Percentiles rank a stretch among this genome's conserved stretches.
phyloP scores from a whole-genome alignment of 2,329 filamentous ascomycete genomes.

The Neophaeococcomyces mojaviensis region DNA sequence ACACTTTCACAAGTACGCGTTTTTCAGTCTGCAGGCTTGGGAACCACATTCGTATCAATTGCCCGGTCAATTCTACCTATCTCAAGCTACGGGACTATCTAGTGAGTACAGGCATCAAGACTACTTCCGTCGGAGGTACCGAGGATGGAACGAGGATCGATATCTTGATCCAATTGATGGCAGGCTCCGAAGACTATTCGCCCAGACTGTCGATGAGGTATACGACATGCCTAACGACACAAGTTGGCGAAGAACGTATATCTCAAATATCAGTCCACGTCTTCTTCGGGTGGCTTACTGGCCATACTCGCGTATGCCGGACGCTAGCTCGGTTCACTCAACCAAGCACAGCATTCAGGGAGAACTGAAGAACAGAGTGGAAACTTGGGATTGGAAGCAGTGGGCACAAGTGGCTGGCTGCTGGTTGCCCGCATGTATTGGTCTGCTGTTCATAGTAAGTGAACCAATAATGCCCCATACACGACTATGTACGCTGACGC shows the following conservation, averaged over 20 bases:
- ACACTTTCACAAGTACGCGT: conserved; percentile 11
- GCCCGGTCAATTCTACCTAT: conserved; percentile 8
- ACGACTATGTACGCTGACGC: neutral
- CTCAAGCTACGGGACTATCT: neutral
- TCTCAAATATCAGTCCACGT: conserved; percentile 11
- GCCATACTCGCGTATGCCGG: conserved; percentile 11
- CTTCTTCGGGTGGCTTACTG: conserved; percentile 13
- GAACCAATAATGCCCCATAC: neutral
- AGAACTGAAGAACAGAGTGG: neutral
- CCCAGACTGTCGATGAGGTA: conserved; percentile 10
- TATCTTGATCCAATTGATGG: conserved; percentile 12
- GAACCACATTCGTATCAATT: conserved; percentile 12
- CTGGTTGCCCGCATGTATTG: conserved; percentile 14
- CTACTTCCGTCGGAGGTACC: conserved; percentile 9
- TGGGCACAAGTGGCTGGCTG: conserved; percentile 10
- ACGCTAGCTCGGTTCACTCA: neutral
- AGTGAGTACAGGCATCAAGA: conserved; percentile 10
- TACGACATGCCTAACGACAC: conserved; percentile 11
- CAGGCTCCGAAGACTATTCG: conserved; percentile 10
- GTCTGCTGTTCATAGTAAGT: conserved; percentile 9
- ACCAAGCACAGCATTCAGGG: neutral
- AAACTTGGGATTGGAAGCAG: conserved; percentile 8
- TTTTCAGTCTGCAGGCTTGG: conserved; percentile 7
- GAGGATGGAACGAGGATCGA: conserved; percentile 9
- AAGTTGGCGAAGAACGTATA: conserved; percentile 13